Base-by-base conservation (phyloP, 1,284 basidiomycete species). In the Ustilago cynodontis region DNA sequence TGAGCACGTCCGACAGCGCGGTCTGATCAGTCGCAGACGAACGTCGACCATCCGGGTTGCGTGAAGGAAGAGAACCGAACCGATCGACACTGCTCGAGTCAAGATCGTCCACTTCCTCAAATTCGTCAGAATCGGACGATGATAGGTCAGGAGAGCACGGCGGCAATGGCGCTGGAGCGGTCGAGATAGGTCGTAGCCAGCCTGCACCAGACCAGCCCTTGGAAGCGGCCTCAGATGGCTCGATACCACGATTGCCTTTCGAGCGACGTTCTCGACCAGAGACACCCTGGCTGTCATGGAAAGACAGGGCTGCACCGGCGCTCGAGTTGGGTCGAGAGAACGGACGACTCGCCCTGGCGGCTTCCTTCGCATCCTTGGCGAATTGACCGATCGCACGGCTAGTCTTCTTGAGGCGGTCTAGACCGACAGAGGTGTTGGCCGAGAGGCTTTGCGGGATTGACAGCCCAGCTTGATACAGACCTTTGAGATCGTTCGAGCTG, bases 191-290 rank as follows among this genome's bases (percentile, higher is more conserved):
- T 22, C 71, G 56, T 3, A 66, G 59, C 75, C 75, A 77, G 13
- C 75, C 75, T 3, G 75, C 75, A n/a, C 75, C 75, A 6, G 66
- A 57, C 75, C 75, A 77, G n/a, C 75, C 75, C 16, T 68, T 73
- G 9, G 57, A 58, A 3, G 65, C 71, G 26, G 75, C 75, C 60
- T 73, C 75, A 18, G 66, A 67, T 0, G 75, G 75, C 54, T 77
- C 71, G 26, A 77, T 58, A 11, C 75, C 71, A 3, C 64, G 53
- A 26, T 66, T 63, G 52, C 71, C 75, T 57, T 68, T 77, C 31
- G 64, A 67, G 24, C 41, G 41, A 9, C 63, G 50, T 41, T 59
- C 53, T 24, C 61, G 66, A 20, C 63, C 59, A 8, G 57, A 43
- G 3, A 63, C 66, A 10, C 57, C 63, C 31, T 68, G 51, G 35